These are phyloP conservation scores for Myrmaecium sp. DNA, from an alignment of 2,329 filamentous ascomycete genomes.

Conservation along the genomic window DNA sequence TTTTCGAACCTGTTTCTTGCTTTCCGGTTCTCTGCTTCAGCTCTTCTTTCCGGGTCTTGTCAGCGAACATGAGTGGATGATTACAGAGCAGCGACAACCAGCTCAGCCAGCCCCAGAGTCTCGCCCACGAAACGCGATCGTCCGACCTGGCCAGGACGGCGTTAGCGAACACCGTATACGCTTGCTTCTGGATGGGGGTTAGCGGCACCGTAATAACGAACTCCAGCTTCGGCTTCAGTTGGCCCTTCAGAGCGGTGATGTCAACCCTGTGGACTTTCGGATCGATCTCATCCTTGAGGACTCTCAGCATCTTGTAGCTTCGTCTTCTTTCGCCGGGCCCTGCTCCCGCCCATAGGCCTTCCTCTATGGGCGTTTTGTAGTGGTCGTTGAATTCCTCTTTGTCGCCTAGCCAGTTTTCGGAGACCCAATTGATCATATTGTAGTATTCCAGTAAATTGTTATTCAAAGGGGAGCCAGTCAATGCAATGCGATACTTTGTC, in stretches of 20 bases:
- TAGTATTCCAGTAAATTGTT: slow-evolving; percentile 77
- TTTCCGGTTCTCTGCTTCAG: background rate
- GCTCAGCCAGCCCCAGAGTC: slow-evolving; percentile 38
- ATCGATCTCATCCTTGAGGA: slow-evolving; percentile 53
- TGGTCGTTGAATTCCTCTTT: slow-evolving; percentile 48
- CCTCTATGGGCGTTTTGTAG: slow-evolving; percentile 58
- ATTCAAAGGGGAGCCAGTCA: slow-evolving; percentile 73
- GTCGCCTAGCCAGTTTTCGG: slow-evolving; percentile 59
- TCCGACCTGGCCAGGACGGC: slow-evolving; percentile 18
- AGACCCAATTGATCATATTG: slow-evolving; percentile 76
- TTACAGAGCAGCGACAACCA: slow-evolving; percentile 39
- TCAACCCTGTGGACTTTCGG: slow-evolving; percentile 67
- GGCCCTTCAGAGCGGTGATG: slow-evolving; percentile 46
- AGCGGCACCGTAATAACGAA: slow-evolving; percentile 64
- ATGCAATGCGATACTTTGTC: slow-evolving; percentile 57
- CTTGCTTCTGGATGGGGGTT: slow-evolving; percentile 43
- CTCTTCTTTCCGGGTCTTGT: slow-evolving; percentile 29
- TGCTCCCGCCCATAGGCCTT: slow-evolving; percentile 54
- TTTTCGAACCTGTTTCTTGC: slow-evolving; percentile 2
- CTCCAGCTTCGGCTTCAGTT: slow-evolving; percentile 60
- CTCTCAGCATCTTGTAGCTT: slow-evolving; percentile 49
- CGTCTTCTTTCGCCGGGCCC: slow-evolving; percentile 34
- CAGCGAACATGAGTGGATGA: slow-evolving; percentile 37
- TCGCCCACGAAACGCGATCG: slow-evolving; percentile 22
- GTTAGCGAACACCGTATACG: slow-evolving; percentile 41